Evolutionary conservation across 1,139 yeast genomes (phyloP).

Genomic region (Lodderomyces metapsilosis): DNA sequence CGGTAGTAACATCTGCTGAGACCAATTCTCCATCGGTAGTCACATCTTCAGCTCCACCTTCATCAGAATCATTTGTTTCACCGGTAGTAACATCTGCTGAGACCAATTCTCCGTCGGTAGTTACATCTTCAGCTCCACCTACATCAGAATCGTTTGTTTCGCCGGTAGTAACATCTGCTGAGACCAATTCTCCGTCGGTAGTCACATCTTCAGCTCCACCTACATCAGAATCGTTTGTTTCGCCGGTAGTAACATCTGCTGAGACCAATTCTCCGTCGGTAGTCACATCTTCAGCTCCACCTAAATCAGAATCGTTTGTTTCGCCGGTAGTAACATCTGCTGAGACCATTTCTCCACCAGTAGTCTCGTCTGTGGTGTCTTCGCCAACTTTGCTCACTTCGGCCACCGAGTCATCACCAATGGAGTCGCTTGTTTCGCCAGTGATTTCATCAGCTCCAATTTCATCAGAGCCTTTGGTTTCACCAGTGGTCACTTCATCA

Average conservation of each 20-base stretch:
- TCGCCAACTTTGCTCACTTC: too few species aligned
- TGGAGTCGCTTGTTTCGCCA: not conserved
- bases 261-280: not conserved
- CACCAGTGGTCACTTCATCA: slow-evolving; percentile 8
- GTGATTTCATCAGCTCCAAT: not conserved
- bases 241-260: slow-evolving; percentile 8
- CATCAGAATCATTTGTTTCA: too few species aligned
- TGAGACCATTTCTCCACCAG: not conserved
- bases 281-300: slow-evolving; percentile 4
- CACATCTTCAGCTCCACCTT: too few species aligned
- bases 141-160: not conserved
- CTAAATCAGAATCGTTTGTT: slow-evolving; percentile 4
- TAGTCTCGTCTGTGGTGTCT: not conserved
- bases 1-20: not conserved
- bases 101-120: too few species aligned
- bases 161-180: not conserved
- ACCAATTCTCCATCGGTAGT: too few species aligned
- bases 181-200: slow-evolving; percentile 6
- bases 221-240: slow-evolving; percentile 1
- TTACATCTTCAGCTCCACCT: slow-evolving; percentile 1
- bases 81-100: too few species aligned
- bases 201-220: slow-evolving; percentile 11
- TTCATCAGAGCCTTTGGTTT: not conserved
- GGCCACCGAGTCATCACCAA: too few species aligned
- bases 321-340: slow-evolving; percentile 8